Evolutionary conservation across 2,329 filamentous ascomycete species (phyloP), one percentile per base, ranked within the genome.

Genomic region (Claviceps sp.): DNA sequence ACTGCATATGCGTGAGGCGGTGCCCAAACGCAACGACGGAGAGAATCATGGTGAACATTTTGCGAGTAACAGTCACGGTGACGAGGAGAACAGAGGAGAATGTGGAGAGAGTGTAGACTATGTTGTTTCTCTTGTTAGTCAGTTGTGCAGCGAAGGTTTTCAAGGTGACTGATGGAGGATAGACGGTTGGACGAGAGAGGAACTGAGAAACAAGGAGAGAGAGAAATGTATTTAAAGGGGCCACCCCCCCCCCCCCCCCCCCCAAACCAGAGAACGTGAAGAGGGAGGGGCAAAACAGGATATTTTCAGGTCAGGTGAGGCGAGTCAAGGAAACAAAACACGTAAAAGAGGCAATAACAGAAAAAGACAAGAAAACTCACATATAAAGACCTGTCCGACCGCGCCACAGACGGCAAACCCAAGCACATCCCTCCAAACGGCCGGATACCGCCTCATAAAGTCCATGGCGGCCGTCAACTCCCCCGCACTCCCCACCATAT

Each of bases 11-110:
- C 30, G 81, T 86, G 48, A 98, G 77, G 56, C 78, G 80, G 68
- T 98, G 93, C 30, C 93, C 93, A 66, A 97, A 98, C 71, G 89
- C 89, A 55, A 97, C 74, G 30, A 98, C 93, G 51, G 89, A 95
- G 50, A 97, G 76, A 54, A 97, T 88, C 93, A 98, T 98, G 59
- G 91, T 97, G 66, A 97, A 80, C 93, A 98, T 98, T 74, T 98
- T 98, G 64, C 93, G 80, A 46, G 93, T 98, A 46, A 98, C 93
- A 2, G 89, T 98, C 2, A 98, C 90, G 4, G 93, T 97, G 44
- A 97, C 91, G 48, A 98, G 81, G 50, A 97, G 77, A 48, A 98
- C 79, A 10, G 86, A 93, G 10, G 87, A 93, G 71, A 97, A 98
- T 48, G 87, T 88, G 14, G 89, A 85, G 5, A 98, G 78, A 0